Evolutionary conservation across 176 grass and related monocot species (phyloP), one percentile per base, ranked within the genome.

Genomic region (Bothriochloa decipiens): DNA sequence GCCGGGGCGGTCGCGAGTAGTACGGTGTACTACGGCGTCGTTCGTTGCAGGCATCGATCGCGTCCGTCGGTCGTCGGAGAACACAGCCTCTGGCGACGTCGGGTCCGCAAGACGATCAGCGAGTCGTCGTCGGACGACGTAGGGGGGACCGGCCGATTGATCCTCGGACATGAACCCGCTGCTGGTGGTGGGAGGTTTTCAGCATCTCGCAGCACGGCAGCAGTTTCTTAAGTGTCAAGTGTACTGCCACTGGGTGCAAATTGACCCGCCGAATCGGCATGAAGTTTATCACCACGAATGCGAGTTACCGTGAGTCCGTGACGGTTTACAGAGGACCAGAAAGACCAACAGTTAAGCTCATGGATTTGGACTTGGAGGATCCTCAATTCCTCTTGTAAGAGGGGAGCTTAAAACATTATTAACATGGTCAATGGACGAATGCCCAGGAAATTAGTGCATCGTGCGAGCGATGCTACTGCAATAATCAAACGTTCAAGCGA

Each of bases 1-100:
- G 41, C 8, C 37, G 43, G 78, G 11, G 26, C 77, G 27, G 61
- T 32, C 40, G 40, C 14, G 61, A 28, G 60, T 26, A 42, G 5
- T 20, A 7, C 7, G 18, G 20, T 1, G 53, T 8, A 20, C 6
- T 57, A 52, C 53, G 50, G 8, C 76, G 58, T 39, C 45, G 77
- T 29, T 27, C 25, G 27, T 65, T 28, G 79, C 79, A 82, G 45
- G 50, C 79, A 82, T 63, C 50, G 52, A 62, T 82, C 87, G 75
- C 87, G 76, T 84, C 81, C 87, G 82, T 80, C 81, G 69, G 76
- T 66, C 58, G 75, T 15, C 58, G 18, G 65, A 65, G 35, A 39
- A 40, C 16, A 18, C 18, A 68, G 39, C 25, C 3, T 47, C 74
- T 72, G 80, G 7, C 40, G 80, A 10, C 42, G 45, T 10, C 1